Conservation (phyloP, 306 rosid genomes). For the Fragaria nilgerrensis region DNA sequence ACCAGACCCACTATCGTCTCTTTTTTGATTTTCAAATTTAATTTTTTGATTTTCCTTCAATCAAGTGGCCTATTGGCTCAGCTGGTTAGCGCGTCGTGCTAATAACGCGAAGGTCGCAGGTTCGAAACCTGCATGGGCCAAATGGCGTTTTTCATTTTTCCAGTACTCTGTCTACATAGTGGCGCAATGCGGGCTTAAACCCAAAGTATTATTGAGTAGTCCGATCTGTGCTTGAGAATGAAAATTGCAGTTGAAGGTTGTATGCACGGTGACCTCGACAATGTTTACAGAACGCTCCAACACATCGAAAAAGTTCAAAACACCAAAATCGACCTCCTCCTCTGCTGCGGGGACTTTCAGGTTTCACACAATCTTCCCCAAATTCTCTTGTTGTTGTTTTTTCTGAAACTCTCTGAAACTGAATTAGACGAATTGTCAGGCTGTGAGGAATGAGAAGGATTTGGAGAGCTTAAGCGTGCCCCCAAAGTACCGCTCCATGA, state of each 20-base stretch:
- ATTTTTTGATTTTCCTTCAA: too few species aligned
- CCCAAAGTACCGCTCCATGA: slow-evolving; percentile 53
- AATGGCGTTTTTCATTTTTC: too few species aligned
- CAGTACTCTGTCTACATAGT: too few species aligned
- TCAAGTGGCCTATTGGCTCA: slow-evolving; percentile 5
- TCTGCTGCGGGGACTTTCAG: slow-evolving; percentile 98
- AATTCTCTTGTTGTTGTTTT: background rate
- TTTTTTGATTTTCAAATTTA: too few species aligned
- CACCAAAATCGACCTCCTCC: slow-evolving; percentile 87
- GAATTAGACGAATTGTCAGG: slow-evolving; percentile 6
- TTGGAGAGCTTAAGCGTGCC: slow-evolving; percentile 79
- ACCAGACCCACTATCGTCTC: background rate
- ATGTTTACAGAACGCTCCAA: slow-evolving; percentile 73
- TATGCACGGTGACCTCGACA: slow-evolving; percentile 94
- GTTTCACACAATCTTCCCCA: slow-evolving; percentile 22
- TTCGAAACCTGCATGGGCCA: slow-evolving; percentile 17
- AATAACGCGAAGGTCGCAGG: background rate
- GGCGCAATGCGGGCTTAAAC: too few species aligned
- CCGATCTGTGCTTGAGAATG: slow-evolving; percentile 30
- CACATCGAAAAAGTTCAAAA: slow-evolving; percentile 44
- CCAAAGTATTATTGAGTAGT: background rate
- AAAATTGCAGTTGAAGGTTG: slow-evolving; percentile 90
- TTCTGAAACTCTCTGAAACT: too few species aligned
- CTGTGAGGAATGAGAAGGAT: slow-evolving; percentile 78
- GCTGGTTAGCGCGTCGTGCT: background rate